Evolutionary conservation across 495 filamentous ascomycete genomes (phyloP).

Genomic region (Tuber aestivum): DNA sequence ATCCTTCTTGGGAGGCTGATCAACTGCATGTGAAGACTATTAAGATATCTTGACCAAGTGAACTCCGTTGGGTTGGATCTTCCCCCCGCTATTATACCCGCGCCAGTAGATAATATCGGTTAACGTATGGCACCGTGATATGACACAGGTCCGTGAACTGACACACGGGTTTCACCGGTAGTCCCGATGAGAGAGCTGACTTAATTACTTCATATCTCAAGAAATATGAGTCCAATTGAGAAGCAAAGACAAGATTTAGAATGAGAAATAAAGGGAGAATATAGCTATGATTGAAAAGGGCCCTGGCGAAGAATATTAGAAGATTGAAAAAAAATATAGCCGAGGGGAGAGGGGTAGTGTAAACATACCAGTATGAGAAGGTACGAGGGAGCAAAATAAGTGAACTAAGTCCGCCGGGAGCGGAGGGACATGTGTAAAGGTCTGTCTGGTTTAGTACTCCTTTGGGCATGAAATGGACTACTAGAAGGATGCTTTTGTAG

Average conservation of each 20-base stretch:
- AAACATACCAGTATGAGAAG: neutral
- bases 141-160: conserved; percentile 5
- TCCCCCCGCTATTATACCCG: no score
- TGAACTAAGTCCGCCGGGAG: neutral
- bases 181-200: neutral
- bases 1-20: no score
- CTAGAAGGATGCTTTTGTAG: neutral
- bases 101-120: no score
- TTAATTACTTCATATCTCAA: neutral
- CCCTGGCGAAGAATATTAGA: neutral
- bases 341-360: neutral
- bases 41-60: no score
- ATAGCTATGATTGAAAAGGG: neutral
- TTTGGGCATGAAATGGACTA: neutral
- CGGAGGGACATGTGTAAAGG: neutral
- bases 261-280: neutral
- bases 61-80: no score
- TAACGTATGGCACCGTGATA: neutral
- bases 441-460: neutral
- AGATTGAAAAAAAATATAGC: neutral
- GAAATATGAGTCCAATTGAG: neutral
- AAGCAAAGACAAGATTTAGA: neutral
- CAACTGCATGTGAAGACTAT: no score
- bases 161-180: conserved; percentile 6
- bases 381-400: neutral